Evolutionary conservation across 768 basidiomycete genomes (phyloP), one percentile per base, ranked within the genome.

Genomic region (Russula earlei): DNA sequence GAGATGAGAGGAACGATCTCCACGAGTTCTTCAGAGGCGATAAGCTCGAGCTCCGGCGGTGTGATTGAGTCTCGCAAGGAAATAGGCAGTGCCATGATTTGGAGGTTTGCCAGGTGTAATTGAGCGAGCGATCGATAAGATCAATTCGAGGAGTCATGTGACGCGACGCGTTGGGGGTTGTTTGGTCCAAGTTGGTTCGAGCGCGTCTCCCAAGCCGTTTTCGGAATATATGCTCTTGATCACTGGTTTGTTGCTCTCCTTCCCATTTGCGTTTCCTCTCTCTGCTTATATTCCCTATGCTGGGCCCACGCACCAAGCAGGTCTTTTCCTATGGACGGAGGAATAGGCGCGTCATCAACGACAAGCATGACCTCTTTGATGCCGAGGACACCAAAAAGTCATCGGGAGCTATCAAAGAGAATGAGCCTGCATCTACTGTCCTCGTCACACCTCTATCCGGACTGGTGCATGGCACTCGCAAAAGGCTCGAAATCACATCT

Each of bases 1-100:
- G 86, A 75, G 59, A 96, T 89, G 25, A 91, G 74, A 0, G 93
- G 93, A 2, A 93, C 77, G 56, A 96, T 88, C 60, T 92, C 88
- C 43, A 97, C 76, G 36, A 85, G 74, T 57, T 91, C 79, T 63
- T 96, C 87, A 19, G 80, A 88, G 1, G 93, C 89, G 52, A 95
- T 80, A 52, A 94, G 82, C 63, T 94, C 91, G 25, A 95, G 80
- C 67, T 96, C 92, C 56, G 82, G 79, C 31, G 92, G 91, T 7
- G 85, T 85, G 33, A 91, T 75, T 0, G 89, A 87, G 4, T 75
- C 73, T 55, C 84, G 78, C 17, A 95, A 74, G 4, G 80, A 72
- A 41, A 75, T 74, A 3, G 92, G 91, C 22, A 94, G 77, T 34
- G 92, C 82, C 92, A 95, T 92, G 3, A 3, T 31, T 25, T 31